phyloP scores from a whole-genome alignment of 306 rosid genomes.

The Hylodesmum podocarpum region DNA sequence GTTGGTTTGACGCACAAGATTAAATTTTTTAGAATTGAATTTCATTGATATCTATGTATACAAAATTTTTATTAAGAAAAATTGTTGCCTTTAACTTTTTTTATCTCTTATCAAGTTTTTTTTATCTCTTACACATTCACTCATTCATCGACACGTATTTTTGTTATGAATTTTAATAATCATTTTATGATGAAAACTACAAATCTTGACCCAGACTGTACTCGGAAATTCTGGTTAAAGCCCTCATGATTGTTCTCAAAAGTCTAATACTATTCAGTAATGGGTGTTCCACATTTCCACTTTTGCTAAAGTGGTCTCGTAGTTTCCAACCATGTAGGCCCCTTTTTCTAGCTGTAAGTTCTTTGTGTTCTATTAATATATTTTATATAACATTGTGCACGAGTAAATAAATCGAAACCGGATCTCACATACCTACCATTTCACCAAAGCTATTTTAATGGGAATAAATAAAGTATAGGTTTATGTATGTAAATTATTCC shows the following conservation, averaged over 20 bases:
- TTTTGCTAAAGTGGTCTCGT: constrained; percentile 37
- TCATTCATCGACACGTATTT: not conserved
- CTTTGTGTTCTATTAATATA: not conserved
- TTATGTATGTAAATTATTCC: no score
- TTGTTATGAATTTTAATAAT: not conserved
- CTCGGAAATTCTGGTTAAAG: constrained; percentile 35
- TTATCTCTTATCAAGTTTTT: not conserved
- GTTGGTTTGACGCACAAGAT: not conserved
- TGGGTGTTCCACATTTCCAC: constrained; percentile 39
- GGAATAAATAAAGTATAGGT: not conserved
- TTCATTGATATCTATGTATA: not conserved
- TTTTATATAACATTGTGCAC: not conserved
- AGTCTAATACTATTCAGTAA: not conserved
- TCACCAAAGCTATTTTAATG: not conserved
- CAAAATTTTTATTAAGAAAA: not conserved
- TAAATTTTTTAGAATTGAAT: not conserved
- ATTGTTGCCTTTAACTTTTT: not conserved
- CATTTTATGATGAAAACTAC: not conserved
- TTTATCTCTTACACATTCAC: not conserved
- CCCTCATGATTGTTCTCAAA: constrained; percentile 23
- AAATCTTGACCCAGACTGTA: constrained; percentile 7
- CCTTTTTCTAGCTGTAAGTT: constrained; percentile 23
- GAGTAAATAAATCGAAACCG: not conserved
- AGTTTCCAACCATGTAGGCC: constrained; percentile 36
- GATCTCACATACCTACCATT: not conserved